These are phyloP conservation scores for Begonia fuchsioides DNA, from an alignment of 306 rosid genomes.

Conservation along the genomic window DNA sequence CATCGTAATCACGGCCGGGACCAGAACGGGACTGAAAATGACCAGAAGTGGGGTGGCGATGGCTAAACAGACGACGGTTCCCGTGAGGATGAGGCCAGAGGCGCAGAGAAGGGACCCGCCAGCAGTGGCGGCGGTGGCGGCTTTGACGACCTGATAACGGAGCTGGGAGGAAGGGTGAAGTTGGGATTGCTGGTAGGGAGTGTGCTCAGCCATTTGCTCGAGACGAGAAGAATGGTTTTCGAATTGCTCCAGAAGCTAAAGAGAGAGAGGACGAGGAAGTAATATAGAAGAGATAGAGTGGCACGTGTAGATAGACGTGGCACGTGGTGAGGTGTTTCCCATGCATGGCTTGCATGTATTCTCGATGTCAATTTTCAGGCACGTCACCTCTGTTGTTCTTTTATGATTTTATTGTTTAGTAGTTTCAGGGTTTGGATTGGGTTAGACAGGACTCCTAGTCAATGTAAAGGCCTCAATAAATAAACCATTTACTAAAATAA, in stretches of 20 bases:
- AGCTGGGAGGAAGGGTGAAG: slow-evolving; percentile 4
- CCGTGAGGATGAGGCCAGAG: slow-evolving; percentile 36
- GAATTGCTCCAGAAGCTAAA: background rate
- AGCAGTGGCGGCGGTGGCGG: slow-evolving; percentile 48
- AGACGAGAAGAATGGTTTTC: background rate
- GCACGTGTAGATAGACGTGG: slow-evolving; percentile 18
- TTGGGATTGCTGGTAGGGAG: slow-evolving; percentile 1
- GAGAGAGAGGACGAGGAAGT: background rate
- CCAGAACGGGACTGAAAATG: slow-evolving; percentile 72
- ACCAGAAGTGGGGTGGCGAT: slow-evolving; percentile 52
- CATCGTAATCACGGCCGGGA: slow-evolving; percentile 43
- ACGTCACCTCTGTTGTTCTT: too few relatives aligned
- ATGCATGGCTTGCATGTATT: slow-evolving; percentile 64
- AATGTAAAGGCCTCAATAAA: too few relatives aligned
- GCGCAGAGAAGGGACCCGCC: slow-evolving; percentile 60
- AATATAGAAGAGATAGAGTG: slow-evolving; percentile 8
- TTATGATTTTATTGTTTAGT: too few relatives aligned
- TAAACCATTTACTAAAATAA: too few relatives aligned
- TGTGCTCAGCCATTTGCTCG: slow-evolving; percentile 34
- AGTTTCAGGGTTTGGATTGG: too few relatives aligned
- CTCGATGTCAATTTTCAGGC: too few relatives aligned
- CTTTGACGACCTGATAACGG: slow-evolving; percentile 37
- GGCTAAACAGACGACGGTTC: slow-evolving; percentile 49
- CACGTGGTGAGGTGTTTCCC: slow-evolving; percentile 41
- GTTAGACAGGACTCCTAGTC: too few relatives aligned